These are phyloP conservation scores for Sugiyamaella qingdaonensis DNA, from an alignment of 805 yeast species.

Conservation along the genomic window DNA sequence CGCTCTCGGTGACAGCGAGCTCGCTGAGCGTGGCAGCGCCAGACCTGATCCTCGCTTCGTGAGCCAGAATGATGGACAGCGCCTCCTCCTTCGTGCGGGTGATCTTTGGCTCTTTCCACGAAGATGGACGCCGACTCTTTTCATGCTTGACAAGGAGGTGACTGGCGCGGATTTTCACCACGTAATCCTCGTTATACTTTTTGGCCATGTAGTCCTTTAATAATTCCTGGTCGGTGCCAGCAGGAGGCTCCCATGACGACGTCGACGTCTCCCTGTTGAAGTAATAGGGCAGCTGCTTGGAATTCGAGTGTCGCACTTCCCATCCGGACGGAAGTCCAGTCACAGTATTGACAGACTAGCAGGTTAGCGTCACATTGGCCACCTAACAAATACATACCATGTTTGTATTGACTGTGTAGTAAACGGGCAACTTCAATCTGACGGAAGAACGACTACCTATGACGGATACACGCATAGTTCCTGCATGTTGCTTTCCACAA, in stretches of 20 bases:
- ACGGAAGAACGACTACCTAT: not conserved
- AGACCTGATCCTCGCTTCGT: constrained; percentile 52
- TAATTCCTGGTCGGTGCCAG: constrained; percentile 62
- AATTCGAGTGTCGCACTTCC: constrained; percentile 73
- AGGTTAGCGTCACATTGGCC: not conserved
- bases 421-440: not conserved
- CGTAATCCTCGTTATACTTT: constrained; percentile 31
- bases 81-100: constrained; percentile 84
- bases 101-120: constrained; percentile 79
- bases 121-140: constrained; percentile 82
- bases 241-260: constrained; percentile 90
- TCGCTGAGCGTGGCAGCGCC: constrained; percentile 67
- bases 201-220: constrained; percentile 54
- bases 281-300: constrained; percentile 82
- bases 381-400: not conserved
- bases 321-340: constrained; percentile 87
- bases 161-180: constrained; percentile 69
- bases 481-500: not conserved
- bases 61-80: constrained; percentile 49
- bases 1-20: constrained; percentile 78
- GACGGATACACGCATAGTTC: not conserved
- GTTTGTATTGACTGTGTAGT: not conserved
- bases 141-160: constrained; percentile 82
- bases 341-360: constrained; percentile 15
- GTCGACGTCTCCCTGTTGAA: constrained; percentile 64